phyloP scores from a whole-genome alignment of 1,139 yeast species.

The Zygoascus hellenicus region DNA sequence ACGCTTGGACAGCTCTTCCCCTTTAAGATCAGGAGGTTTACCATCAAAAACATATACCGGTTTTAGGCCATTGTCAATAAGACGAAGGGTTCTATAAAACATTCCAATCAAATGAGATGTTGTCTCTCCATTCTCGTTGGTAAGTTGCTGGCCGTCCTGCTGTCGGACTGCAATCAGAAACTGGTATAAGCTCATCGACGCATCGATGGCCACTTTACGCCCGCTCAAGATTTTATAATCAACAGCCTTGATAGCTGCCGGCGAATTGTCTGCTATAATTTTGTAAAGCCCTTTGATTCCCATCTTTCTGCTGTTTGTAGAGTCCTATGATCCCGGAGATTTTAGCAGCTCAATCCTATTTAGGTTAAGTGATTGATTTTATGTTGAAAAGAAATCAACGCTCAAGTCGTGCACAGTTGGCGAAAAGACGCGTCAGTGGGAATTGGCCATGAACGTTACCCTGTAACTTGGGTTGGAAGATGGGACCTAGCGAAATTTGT shows the following conservation, averaged over 20 bases:
- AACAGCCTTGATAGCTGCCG: constrained; percentile 65
- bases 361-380: no score
- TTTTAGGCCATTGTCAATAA: constrained; percentile 87
- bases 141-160: constrained; percentile 90
- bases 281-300: constrained; percentile 79
- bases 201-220: constrained; percentile 82
- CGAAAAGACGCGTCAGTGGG: no score
- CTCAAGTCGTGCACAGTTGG: no score
- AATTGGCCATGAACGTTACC: no score
- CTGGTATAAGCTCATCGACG: constrained; percentile 91
- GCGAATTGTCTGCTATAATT: constrained; percentile 84
- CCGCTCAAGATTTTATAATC: constrained; percentile 88
- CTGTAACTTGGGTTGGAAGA: no score
- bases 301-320: constrained; percentile 37
- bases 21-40: constrained; percentile 85
- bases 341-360: no score
- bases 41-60: constrained; percentile 98
- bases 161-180: constrained; percentile 94
- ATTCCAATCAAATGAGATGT: constrained; percentile 93
- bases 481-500: no score
- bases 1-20: constrained; percentile 89
- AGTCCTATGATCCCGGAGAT: no score
- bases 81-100: constrained; percentile 83
- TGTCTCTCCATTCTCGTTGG: constrained; percentile 85
- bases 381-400: no score